Percentiles rank a stretch among this genome's conserved stretches.
phyloP scores from a whole-genome alignment of 2,329 filamentous ascomycete genomes.

The Hymenoscyphus albidus region DNA sequence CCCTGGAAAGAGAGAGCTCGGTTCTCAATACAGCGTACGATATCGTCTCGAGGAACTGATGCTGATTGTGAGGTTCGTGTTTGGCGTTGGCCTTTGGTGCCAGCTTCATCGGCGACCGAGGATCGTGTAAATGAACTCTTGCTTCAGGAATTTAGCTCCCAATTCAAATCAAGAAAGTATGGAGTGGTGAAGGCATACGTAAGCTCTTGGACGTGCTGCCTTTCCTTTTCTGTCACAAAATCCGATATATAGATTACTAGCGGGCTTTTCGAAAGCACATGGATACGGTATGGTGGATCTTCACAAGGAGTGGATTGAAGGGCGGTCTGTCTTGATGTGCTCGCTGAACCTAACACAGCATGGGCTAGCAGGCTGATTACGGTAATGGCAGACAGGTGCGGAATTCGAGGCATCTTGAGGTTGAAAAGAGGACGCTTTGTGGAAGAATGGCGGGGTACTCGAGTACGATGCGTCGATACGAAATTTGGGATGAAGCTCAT shows the following conservation, averaged over 20 bases:
- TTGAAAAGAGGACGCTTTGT: not conserved
- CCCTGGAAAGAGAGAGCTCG: not conserved
- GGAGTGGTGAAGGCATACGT: not conserved
- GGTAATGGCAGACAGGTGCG: not conserved
- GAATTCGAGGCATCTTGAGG: not conserved
- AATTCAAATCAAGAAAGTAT: not conserved
- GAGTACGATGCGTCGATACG: not conserved
- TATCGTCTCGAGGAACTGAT: not conserved
- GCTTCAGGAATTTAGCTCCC: not conserved
- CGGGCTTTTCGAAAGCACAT: not conserved
- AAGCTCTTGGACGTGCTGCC: too few species aligned
- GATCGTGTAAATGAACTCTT: too few species aligned
- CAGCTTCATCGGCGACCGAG: not conserved
- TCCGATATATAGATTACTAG: constrained; percentile 1
- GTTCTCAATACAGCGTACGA: not conserved
- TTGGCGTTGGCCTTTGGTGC: not conserved
- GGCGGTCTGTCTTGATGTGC: too few species aligned
- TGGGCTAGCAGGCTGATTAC: too few species aligned
- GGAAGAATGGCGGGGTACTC: constrained; percentile 7
- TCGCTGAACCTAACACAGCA: too few species aligned
- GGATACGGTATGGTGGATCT: not conserved
- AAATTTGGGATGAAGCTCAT: too few species aligned
- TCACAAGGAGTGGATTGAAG: not conserved
- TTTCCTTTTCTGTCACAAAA: not conserved
- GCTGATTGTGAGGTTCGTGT: not conserved